Evolutionary conservation across 1,139 yeast species (phyloP).

Genomic region (Groenewaldozyma auringiensis): DNA sequence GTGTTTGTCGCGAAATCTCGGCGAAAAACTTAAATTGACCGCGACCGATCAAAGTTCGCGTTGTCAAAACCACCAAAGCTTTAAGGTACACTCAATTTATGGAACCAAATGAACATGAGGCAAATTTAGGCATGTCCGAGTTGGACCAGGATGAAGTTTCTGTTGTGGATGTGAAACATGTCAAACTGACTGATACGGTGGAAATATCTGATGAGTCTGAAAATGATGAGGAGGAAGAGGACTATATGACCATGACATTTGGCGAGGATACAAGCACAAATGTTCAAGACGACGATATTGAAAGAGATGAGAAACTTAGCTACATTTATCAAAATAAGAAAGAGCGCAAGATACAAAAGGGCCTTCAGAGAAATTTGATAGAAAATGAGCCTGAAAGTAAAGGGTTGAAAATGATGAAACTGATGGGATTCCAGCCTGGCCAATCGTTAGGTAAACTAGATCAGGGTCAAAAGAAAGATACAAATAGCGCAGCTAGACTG

Average conservation of each 20-base stretch:
- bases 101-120: not conserved
- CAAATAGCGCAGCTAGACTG: conserved; percentile 8
- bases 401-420: conserved; percentile 47
- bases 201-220: not conserved
- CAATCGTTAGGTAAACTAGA: conserved; percentile 35
- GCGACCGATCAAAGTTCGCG: not conserved
- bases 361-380: conserved; percentile 7
- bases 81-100: not conserved
- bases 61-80: too few species aligned
- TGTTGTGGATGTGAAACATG: not conserved
- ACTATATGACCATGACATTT: conserved; percentile 26
- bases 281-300: conserved; percentile 8
- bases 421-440: conserved; percentile 49
- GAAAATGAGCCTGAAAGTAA: conserved; percentile 19
- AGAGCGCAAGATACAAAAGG: conserved; percentile 8
- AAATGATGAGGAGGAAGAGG: conserved; percentile 19
- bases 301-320: conserved; percentile 2
- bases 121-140: not conserved
- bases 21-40: not conserved
- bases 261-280: conserved; percentile 9
- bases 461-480: too few species aligned
- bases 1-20: too few species aligned
- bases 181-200: not conserved
- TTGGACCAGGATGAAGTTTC: not conserved
- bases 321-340: not conserved